A percentile compares a stretch with the other conserved stretches of the same genome.
Conservation (phyloP, 1,284 basidiomycete genomes). For the Ganoderma leucocontextum region DNA sequence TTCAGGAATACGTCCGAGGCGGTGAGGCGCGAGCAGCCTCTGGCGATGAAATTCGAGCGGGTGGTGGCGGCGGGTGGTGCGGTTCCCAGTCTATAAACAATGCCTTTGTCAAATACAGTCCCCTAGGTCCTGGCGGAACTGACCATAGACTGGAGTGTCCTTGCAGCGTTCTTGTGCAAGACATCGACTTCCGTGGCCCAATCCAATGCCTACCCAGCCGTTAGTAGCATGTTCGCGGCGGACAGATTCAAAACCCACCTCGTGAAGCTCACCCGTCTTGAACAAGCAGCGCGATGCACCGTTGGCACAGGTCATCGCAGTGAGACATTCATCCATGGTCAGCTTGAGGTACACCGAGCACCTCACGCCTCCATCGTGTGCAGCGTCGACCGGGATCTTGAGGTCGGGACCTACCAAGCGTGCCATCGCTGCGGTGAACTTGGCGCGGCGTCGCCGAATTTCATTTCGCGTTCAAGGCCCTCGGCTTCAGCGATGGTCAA, state of each 20-base stretch:
- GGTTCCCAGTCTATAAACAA: no score
- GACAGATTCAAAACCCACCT: slow-evolving; percentile 11
- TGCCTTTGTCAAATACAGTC: no score
- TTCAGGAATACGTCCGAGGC: slow-evolving; percentile 33
- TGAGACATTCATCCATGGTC: slow-evolving; percentile 32
- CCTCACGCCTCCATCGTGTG: slow-evolving; percentile 26
- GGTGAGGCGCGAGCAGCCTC: slow-evolving; percentile 25
- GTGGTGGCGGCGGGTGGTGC: slow-evolving; percentile 19
- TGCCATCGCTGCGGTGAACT: slow-evolving; percentile 22
- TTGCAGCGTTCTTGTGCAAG: no score
- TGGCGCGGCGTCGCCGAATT: no score
- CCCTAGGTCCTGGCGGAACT: no score
- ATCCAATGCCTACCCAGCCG: slow-evolving; percentile 23
- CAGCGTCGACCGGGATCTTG: slow-evolving; percentile 20
- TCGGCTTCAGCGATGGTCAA: slow-evolving; percentile 17
- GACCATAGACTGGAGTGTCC: no score
- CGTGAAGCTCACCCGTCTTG: slow-evolving; percentile 9
- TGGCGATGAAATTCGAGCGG: slow-evolving; percentile 31
- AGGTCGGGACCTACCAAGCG: slow-evolving; percentile 20
- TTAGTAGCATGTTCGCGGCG: neutral
- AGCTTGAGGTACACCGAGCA: no score
- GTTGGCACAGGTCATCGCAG: no score
- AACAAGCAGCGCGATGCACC: no score
- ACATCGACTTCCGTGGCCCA: no score
- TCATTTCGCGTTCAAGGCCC: slow-evolving; percentile 16